Conservation (phyloP, 441 rosid species). For the Bruguiera hainesii region DNA sequence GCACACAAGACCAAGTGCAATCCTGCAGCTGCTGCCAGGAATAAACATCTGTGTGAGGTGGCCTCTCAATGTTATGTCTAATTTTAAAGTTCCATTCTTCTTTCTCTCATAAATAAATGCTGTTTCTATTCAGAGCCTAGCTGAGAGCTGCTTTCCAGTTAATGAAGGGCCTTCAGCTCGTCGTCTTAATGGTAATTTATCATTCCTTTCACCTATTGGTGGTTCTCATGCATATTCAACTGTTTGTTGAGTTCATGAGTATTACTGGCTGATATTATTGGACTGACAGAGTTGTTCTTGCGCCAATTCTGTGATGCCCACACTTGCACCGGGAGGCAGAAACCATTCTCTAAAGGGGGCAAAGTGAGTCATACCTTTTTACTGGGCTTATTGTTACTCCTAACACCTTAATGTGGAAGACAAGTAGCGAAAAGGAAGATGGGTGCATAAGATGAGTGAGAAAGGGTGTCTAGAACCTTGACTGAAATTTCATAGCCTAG, state of each 20-base stretch:
- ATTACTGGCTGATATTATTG: slow-evolving; percentile 4
- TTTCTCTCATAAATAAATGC: slow-evolving; percentile 7
- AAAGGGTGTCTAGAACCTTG: background rate
- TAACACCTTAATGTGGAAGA: background rate
- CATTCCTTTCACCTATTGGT: slow-evolving; percentile 10
- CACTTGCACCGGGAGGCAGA: slow-evolving; percentile 57
- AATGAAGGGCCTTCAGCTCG: slow-evolving; percentile 74
- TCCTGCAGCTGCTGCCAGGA: slow-evolving; percentile 77
- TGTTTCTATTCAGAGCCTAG: slow-evolving; percentile 61
- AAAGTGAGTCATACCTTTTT: slow-evolving; percentile 44
- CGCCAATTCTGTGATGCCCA: slow-evolving; percentile 96
- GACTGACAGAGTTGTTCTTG: slow-evolving; percentile 62
- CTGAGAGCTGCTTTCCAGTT: slow-evolving; percentile 82
- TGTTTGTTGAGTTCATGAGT: slow-evolving; percentile 1
- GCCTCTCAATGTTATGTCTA: background rate
- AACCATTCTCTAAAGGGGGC: slow-evolving; percentile 76
- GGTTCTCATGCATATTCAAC: slow-evolving; percentile 5
- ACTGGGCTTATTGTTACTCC: background rate
- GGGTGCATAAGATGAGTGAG: background rate
- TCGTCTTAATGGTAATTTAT: slow-evolving; percentile 75
- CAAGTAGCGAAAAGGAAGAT: background rate
- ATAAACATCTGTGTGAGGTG: slow-evolving; percentile 95
- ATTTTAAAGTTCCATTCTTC: slow-evolving; percentile 4
- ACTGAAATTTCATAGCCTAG: no score
- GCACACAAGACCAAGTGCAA: slow-evolving; percentile 71